Conservation (phyloP, 2,329 filamentous ascomycete species). For the Pyricularia pennisetigena region DNA sequence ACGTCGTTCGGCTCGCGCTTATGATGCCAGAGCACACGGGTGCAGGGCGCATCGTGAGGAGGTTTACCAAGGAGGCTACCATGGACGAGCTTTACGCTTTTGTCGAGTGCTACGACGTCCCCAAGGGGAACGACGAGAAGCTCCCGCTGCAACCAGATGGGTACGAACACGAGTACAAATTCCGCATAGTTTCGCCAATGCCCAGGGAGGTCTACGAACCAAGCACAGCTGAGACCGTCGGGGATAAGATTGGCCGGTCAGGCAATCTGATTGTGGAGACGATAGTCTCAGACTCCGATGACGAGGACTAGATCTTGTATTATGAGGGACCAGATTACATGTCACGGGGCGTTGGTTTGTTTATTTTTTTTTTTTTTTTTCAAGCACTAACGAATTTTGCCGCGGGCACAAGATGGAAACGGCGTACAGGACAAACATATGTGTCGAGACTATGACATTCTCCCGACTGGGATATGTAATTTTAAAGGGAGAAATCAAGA, state of each 20-base stretch:
- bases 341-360: not conserved
- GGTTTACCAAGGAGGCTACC: conserved; percentile 56
- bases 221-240: conserved; percentile 54
- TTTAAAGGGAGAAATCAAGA: not conserved
- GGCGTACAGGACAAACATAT: not conserved
- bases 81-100: conserved; percentile 93
- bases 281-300: conserved; percentile 19
- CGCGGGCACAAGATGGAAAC: not conserved
- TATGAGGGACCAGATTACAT: not conserved
- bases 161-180: conserved; percentile 77
- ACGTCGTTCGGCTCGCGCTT: conserved; percentile 61
- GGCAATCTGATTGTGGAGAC: conserved; percentile 86
- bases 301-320: conserved; percentile 17
- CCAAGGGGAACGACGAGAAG: conserved; percentile 20
- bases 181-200: conserved; percentile 76
- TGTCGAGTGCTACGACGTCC: conserved; percentile 75
- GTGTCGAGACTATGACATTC: not conserved
- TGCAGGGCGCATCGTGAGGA: conserved; percentile 63
- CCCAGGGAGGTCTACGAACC: conserved; percentile 74
- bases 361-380: not conserved
- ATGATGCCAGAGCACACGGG: conserved; percentile 51
- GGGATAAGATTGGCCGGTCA: conserved; percentile 66
- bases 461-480: not conserved
- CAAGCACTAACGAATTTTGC: not conserved
- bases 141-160: conserved; percentile 26